Base-by-base conservation (phyloP, 306 rosid species). In the Cucumis cinereus region DNA sequence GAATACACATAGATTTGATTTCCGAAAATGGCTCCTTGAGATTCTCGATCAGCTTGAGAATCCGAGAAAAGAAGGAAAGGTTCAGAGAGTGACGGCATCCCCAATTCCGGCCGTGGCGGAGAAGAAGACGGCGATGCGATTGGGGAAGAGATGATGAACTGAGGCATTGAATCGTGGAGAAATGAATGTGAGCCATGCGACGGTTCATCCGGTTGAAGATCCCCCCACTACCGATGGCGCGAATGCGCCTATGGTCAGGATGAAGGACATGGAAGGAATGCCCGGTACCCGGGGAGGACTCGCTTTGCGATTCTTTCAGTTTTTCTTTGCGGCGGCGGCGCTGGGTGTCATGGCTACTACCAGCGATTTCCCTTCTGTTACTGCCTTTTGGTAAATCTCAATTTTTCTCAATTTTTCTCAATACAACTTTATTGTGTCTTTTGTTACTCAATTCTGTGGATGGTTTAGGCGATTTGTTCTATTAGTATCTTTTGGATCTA, bases 211-310 rank as follows among this genome's bases (percentile, higher is more conserved):
- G 2, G 85, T 81, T 30, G 95, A 89, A 68, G 90, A 80, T n/a
- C 84, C 78, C 10, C 88, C 97, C 28, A 85, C 82, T 3, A 90
- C 87, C 57, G 88, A 87, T 26, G 97, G 77, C 19, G 89, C 63
- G 10, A 83, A 84, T 82, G 84, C 82, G 50, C 91, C 88, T 1
- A 82, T 90, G 78, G 89, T 86, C 83, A 84, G 98, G 87, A 89
- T 90, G 95, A 94, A 91, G 80, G 96, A 90, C 79, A 67, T 90
- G 9, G 92, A 88, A 67, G 98, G 98, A 64, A 94, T 91, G 98
- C 96, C 96, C 11, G 98, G 96, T 83, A 94, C 98, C 3, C 81
- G 81, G 4, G 91, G 93, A 20, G 97, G 98, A 36, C 83, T 94
- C 10, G 83, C 77, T 57, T 56, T 94, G 81, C 88, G 97, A 54